Evolutionary conservation across 495 filamentous ascomycete genomes (phyloP), one percentile per base, ranked within the genome.

Genomic region (Hapsidospora chrysogenum): DNA sequence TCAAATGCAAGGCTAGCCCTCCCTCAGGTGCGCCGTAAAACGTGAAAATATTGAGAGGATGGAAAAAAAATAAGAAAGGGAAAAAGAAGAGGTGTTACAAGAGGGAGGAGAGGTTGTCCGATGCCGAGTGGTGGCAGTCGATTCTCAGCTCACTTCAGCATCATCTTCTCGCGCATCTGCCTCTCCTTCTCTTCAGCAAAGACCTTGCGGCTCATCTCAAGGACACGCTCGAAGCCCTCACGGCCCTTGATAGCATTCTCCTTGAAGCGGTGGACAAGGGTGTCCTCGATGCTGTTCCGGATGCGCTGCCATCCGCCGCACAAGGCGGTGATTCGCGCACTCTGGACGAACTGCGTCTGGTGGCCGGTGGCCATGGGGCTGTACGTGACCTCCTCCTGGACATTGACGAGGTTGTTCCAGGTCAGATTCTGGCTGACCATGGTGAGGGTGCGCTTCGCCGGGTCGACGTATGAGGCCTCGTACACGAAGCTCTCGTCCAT

Each of bases 291-390:
- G 53, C 75, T 80, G 49, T 82, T 89, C 60, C 80, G 86, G 49
- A 97, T 75, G 47, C 83, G 84, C 56, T 93, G 81, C 83, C 87
- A 96, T 14, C 89, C 89, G 39, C 92, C 87, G 51, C 84, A 92
- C 10, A 96, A 62, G 1, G 89, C 89, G 2, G 83, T 94, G 50
- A 97, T 92, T 55, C 80, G 70, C 7, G 89, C 89, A 35, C 83
- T 72, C 61, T 97, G 89, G 25, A 66, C 62, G 52, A 96, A 95
- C 19, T 70, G 66, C 3, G 89, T 97, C 44, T 69, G 70, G 33
- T 67, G 62, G 22, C 60, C 58, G 19, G 67, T 66, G 11, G 23
- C 6, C 15, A 72, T 48, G 0, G 81, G 86, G 35, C 69, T 61
- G 53, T 95, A 97, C 21, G 78, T 56, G 35, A 94, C 85, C 5